Conservation (phyloP, 306 rosid genomes). For the Vigna mungo region DNA sequence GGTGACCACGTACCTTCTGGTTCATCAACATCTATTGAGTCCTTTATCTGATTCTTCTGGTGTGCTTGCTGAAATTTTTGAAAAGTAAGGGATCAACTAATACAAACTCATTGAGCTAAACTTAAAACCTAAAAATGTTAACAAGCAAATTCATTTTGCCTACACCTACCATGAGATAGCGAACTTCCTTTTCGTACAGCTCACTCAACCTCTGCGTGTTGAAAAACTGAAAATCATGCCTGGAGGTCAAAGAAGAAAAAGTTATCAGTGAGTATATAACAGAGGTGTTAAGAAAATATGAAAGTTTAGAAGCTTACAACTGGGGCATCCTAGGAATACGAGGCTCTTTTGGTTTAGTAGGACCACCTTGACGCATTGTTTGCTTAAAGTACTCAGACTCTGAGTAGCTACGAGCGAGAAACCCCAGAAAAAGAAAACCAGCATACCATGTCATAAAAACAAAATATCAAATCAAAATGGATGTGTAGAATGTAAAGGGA, state of each 20-base stretch:
- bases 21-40: constrained; percentile 94
- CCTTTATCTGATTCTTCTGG: constrained; percentile 95
- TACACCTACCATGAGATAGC: constrained; percentile 81
- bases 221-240: constrained; percentile 98
- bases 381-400: constrained; percentile 98
- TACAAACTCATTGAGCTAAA: constrained; percentile 19
- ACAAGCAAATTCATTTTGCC: constrained; percentile 40
- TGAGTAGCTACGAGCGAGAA: constrained; percentile 71
- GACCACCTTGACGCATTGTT: constrained; percentile 99
- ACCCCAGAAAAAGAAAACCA: constrained; percentile 3
- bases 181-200: constrained; percentile 97
- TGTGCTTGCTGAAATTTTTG: constrained; percentile 77
- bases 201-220: constrained; percentile 95
- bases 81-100: constrained; percentile 33
- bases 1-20: constrained; percentile 71
- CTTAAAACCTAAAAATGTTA: constrained; percentile 20
- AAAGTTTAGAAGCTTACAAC: constrained; percentile 65
- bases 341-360: constrained; percentile 94
- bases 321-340: constrained; percentile 99
- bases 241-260: constrained; percentile 44
- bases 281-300: constrained; percentile 26
- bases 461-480: constrained; percentile 30
- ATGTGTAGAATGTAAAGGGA: constrained; percentile 24
- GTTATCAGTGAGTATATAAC: constrained; percentile 17
- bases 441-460: constrained; percentile 22